phyloP scores from a whole-genome alignment of 129 eudicot genomes.

The Centella asiatica region DNA sequence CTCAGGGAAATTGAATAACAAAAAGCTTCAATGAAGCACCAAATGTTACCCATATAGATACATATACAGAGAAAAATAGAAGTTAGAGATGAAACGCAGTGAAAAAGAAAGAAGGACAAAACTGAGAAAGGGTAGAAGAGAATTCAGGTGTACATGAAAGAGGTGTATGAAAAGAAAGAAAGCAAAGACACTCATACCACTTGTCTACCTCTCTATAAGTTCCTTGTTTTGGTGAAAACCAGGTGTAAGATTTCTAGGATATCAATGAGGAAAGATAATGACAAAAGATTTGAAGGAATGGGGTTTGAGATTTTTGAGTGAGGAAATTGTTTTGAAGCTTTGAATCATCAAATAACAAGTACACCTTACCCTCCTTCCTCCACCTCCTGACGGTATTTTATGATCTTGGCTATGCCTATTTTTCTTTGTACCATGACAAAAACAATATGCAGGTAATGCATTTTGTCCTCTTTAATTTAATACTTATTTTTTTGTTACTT shows the following conservation, averaged over 20 bases:
- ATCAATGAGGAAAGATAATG: neutral
- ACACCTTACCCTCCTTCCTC: too few species aligned
- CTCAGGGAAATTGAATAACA: conserved; percentile 13
- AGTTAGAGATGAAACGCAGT: neutral
- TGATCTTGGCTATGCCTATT: too few species aligned
- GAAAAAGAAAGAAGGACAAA: neutral
- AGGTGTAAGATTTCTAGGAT: conserved; percentile 18
- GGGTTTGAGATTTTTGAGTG: too few species aligned
- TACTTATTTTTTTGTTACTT: too few species aligned
- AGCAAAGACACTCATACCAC: conserved; percentile 39
- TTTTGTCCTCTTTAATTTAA: too few species aligned
- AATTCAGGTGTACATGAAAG: neutral
- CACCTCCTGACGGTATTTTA: too few species aligned
- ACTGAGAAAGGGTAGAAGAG: neutral
- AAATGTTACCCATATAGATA: neutral
- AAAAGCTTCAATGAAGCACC: conserved; percentile 15
- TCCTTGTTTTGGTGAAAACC: conserved; percentile 12
- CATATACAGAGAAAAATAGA: neutral
- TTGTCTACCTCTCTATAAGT: conserved; percentile 16
- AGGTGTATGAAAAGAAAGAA: conserved; percentile 3
- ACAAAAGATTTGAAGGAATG: too few species aligned
- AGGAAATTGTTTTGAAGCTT: too few species aligned
- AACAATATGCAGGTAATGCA: too few species aligned
- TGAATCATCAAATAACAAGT: too few species aligned
- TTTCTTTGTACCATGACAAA: too few species aligned